phyloP scores from a whole-genome alignment of 2,329 filamentous ascomycete species.

The Aspergillus luchuensis region DNA sequence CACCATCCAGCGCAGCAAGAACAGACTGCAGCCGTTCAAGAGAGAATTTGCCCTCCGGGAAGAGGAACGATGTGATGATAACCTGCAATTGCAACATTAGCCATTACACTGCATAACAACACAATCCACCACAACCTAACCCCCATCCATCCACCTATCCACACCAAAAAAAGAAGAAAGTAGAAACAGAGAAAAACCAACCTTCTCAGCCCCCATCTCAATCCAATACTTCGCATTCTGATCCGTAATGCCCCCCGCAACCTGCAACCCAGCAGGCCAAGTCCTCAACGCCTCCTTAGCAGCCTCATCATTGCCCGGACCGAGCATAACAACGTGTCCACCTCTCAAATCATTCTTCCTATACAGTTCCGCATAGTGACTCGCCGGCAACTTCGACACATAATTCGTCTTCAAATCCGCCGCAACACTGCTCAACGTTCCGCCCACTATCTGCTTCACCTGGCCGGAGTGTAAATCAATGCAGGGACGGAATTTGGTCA shows the following conservation, averaged over 20 bases:
- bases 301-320: conserved; percentile 79
- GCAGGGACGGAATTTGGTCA: conserved; percentile 94
- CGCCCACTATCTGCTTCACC: conserved; percentile 98
- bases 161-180: neutral
- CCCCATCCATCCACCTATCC: too few species aligned
- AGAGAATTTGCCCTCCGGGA: conserved; percentile 80
- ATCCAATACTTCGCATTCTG: conserved; percentile 85
- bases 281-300: conserved; percentile 73
- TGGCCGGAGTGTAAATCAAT: conserved; percentile 97
- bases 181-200: conserved; percentile 46
- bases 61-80: conserved; percentile 94
- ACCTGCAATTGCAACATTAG: conserved; percentile 62
- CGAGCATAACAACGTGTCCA: conserved; percentile 95
- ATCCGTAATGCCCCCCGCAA: conserved; percentile 91
- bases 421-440: conserved; percentile 73
- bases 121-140: neutral
- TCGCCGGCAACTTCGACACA: conserved; percentile 79
- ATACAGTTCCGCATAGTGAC: conserved; percentile 82
- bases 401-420: conserved; percentile 83
- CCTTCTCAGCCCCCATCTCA: conserved; percentile 83
- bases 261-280: conserved; percentile 81
- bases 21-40: conserved; percentile 74
- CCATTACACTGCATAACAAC: neutral
- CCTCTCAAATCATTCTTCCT: conserved; percentile 71
- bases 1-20: conserved; percentile 69